A percentile compares a stretch with the other conserved stretches of the same genome.
phyloP scores from a whole-genome alignment of 495 filamentous ascomycete species.

The Stereocaulon alpinum region DNA sequence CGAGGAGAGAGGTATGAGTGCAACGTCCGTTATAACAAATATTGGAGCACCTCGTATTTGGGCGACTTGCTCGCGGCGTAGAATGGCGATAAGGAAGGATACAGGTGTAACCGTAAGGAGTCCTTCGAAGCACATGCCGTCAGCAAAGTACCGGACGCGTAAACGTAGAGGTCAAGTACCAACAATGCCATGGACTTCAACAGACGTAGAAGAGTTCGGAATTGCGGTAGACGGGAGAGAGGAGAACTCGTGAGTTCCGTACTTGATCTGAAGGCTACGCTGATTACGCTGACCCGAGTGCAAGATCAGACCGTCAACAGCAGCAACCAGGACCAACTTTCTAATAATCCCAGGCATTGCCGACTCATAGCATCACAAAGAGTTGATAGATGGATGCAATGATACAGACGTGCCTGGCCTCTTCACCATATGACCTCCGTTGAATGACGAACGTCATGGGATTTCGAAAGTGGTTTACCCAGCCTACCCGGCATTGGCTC shows the following conservation, averaged over 20 bases:
- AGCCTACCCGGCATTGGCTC: background rate
- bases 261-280: slow-evolving; percentile 57
- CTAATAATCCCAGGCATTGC: slow-evolving; percentile 65
- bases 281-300: slow-evolving; percentile 52
- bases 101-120: slow-evolving; percentile 60
- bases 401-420: background rate
- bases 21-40: slow-evolving; percentile 76
- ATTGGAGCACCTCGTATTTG: slow-evolving; percentile 70
- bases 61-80: slow-evolving; percentile 75
- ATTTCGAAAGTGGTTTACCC: background rate
- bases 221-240: slow-evolving; percentile 16
- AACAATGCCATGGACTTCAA: slow-evolving; percentile 79
- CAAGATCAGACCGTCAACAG: slow-evolving; percentile 76
- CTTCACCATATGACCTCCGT: background rate
- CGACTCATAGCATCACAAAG: background rate
- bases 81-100: slow-evolving; percentile 77
- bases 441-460: too few species aligned
- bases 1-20: slow-evolving; percentile 75
- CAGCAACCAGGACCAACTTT: slow-evolving; percentile 71
- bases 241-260: slow-evolving; percentile 54
- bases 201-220: slow-evolving; percentile 16
- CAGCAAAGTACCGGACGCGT: slow-evolving; percentile 8
- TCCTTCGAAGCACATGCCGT: slow-evolving; percentile 36
- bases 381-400: background rate
- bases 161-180: slow-evolving; percentile 42